Evolutionary conservation across 768 basidiomycete species (phyloP), one percentile per base, ranked within the genome.

Genomic region (Leccinum arenicola): DNA sequence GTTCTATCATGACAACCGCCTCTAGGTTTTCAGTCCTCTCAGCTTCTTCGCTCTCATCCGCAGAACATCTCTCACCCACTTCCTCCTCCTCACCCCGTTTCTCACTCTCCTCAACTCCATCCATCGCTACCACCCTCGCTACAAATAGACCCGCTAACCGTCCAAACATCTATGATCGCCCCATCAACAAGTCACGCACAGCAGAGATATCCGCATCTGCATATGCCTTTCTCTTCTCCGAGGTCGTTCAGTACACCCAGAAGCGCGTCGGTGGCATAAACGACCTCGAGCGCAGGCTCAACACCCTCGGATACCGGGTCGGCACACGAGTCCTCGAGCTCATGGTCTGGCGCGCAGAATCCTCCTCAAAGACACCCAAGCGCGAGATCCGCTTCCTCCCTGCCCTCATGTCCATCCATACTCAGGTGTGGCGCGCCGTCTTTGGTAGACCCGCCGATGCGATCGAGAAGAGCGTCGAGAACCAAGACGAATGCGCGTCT

Each of bases 191-290:
- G 79, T 87, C 91, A 2, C 85, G 91, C 47, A 81, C 84, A 12
- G 75, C 87, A 25, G 96, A 98, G 70, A 92, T 96, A 54, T 89
- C 91, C 15, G 79, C 86, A 5, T 82, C 88, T 3, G 89, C 94
- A 1, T 95, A 93, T 70, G 82, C 89, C 0, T 98, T 97, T 70
- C 80, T 98, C 58, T 95, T 98, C 74, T 90, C 91, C 4, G 95
- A 98, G 75, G 80, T 95, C 12, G 88, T 99, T 2, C 89, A 95
- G 73, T 98, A 98, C 75, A 96, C 93, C 1, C 97, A 98, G 76
- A 95, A 93, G 68, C 85, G 94, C 54, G 96, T 98, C 54, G 85
- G 84, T 66, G 96, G 95, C 7, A 95, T 99, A 62, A 90, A 92
- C 71, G 97, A 98, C 74, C 81, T 99, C 61, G 97, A 99, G 75